Evolutionary conservation across 1,284 basidiomycete species (phyloP).

Genomic region (Rhizoctonia solani): DNA sequence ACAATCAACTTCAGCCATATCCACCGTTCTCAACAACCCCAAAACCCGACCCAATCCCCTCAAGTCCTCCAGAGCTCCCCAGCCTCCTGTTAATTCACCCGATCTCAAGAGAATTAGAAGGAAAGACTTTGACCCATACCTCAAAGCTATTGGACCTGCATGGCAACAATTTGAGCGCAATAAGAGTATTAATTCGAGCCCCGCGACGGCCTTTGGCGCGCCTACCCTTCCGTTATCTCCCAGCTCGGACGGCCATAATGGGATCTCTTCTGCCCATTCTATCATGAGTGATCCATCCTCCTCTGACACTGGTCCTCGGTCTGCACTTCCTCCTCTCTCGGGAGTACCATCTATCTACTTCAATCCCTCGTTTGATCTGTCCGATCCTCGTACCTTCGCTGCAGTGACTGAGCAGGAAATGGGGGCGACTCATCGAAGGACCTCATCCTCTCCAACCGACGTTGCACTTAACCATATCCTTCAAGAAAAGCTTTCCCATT

Average conservation of each 20-base stretch:
- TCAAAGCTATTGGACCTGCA: slow-evolving; percentile 71
- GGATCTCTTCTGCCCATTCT: slow-evolving; percentile 32
- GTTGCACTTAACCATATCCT: slow-evolving; percentile 60
- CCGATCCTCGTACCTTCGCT: slow-evolving; percentile 81
- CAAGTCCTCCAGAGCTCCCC: slow-evolving; percentile 72
- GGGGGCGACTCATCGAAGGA: slow-evolving; percentile 42
- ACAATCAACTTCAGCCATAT: slow-evolving; percentile 55
- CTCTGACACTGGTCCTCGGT: neutral
- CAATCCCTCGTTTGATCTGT: slow-evolving; percentile 77
- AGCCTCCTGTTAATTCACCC: slow-evolving; percentile 72
- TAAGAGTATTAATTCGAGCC: slow-evolving; percentile 37
- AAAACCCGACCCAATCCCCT: slow-evolving; percentile 82
- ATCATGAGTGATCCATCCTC: neutral
- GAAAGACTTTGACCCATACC: slow-evolving; percentile 84
- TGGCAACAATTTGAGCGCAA: slow-evolving; percentile 73
- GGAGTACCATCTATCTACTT: slow-evolving; percentile 85
- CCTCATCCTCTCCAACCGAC: slow-evolving; percentile 57
- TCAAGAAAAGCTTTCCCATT: slow-evolving; percentile 90
- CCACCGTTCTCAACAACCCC: slow-evolving; percentile 82
- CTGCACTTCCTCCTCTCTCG: slow-evolving; percentile 62
- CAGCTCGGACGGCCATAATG: slow-evolving; percentile 30
- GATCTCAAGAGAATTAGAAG: slow-evolving; percentile 77
- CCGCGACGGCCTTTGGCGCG: slow-evolving; percentile 41
- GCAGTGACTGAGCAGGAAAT: slow-evolving; percentile 68
- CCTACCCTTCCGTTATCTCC: slow-evolving; percentile 33